Evolutionary conservation across 2,329 filamentous ascomycete genomes (phyloP).

Genomic region (Hypoxylon sp.): DNA sequence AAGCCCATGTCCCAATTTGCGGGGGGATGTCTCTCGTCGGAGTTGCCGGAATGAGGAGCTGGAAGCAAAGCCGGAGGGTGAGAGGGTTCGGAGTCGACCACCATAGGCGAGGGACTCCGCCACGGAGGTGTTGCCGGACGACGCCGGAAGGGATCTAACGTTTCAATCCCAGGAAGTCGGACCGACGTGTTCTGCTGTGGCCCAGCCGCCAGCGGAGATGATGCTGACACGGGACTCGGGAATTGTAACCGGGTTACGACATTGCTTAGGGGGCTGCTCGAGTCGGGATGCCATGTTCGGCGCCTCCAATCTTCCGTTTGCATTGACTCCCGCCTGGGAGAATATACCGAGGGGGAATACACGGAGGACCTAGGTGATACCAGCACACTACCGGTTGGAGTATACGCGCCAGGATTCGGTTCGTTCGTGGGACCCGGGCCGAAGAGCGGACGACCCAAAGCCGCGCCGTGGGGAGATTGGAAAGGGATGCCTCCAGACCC

Average conservation of each 20-base stretch:
- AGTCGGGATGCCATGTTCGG: conserved; percentile 90
- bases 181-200: conserved; percentile 65
- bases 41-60: conserved; percentile 43
- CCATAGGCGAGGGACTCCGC: conserved; percentile 77
- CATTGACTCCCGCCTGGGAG: conserved; percentile 70
- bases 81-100: conserved; percentile 65
- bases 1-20: conserved; percentile 71
- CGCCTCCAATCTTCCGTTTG: conserved; percentile 78
- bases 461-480: conserved; percentile 65
- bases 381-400: conserved; percentile 66
- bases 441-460: conserved; percentile 64
- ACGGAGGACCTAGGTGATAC: conserved; percentile 71
- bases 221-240: conserved; percentile 60
- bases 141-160: conserved; percentile 79
- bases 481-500: conserved; percentile 77
- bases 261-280: conserved; percentile 77
- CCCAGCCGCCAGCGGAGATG: conserved; percentile 55
- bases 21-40: conserved; percentile 59
- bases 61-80: conserved; percentile 48
- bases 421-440: conserved; percentile 63
- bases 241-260: conserved; percentile 73
- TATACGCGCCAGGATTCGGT: conserved; percentile 62
- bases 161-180: conserved; percentile 88
- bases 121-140: conserved; percentile 68
- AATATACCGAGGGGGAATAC: conserved; percentile 68